Percentiles rank a stretch among this genome's conserved stretches.
Evolutionary conservation across 2,329 filamentous ascomycete genomes (phyloP).

Genomic region (Pyrenochaeta sp.): DNA sequence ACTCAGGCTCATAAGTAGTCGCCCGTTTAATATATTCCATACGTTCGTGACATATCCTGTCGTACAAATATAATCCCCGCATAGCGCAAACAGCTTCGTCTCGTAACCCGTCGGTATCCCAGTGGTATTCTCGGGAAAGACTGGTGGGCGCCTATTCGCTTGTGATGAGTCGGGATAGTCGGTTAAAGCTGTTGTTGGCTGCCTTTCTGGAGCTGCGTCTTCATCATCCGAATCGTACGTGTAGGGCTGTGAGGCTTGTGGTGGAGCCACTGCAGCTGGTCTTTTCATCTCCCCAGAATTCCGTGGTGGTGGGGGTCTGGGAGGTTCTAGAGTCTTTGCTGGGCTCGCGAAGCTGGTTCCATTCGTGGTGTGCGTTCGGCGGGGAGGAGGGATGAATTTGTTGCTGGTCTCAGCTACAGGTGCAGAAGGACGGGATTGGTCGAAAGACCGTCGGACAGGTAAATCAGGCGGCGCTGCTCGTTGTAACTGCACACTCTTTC

Average conservation of each 20-base stretch:
- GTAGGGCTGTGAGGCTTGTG: slow-evolving; percentile 31
- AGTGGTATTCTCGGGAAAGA: slow-evolving; percentile 73
- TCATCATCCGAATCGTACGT: slow-evolving; percentile 61
- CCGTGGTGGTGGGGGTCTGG: slow-evolving; percentile 45
- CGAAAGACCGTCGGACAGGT: slow-evolving; percentile 48
- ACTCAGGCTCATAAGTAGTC: slow-evolving; percentile 79
- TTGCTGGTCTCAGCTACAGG: slow-evolving; percentile 35
- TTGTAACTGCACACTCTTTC: slow-evolving; percentile 46
- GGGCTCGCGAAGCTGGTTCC: slow-evolving; percentile 12
- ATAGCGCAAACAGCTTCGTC: slow-evolving; percentile 84
- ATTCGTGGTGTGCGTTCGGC: slow-evolving; percentile 43
- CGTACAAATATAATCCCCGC: slow-evolving; percentile 85
- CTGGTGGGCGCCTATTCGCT: slow-evolving; percentile 83
- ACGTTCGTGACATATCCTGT: slow-evolving; percentile 86
- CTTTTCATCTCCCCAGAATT: slow-evolving; percentile 46
- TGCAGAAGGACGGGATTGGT: slow-evolving; percentile 39
- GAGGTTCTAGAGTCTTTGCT: slow-evolving; percentile 39
- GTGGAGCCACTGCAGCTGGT: slow-evolving; percentile 26
- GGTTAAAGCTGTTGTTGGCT: slow-evolving; percentile 61
- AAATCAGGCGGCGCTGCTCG: slow-evolving; percentile 42
- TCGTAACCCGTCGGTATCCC: slow-evolving; percentile 89
- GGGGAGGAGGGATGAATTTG: slow-evolving; percentile 45
- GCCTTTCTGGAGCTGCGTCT: slow-evolving; percentile 54
- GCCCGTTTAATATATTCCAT: slow-evolving; percentile 85
- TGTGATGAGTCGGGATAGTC: slow-evolving; percentile 86